phyloP scores from a whole-genome alignment of 345 rosid genomes.

The Mercurialis annua region DNA sequence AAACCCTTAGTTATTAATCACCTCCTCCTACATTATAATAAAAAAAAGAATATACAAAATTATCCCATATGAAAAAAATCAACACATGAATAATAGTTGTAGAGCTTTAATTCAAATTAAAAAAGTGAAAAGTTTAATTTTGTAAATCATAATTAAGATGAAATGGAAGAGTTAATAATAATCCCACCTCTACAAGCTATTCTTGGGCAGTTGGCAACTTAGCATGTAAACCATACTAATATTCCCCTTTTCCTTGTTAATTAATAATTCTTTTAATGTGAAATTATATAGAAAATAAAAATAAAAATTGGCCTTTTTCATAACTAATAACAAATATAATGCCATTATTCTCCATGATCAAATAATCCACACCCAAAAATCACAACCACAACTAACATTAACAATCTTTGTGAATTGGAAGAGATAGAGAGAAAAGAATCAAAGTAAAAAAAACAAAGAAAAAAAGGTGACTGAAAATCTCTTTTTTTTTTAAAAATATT shows the following conservation, averaged over 20 bases:
- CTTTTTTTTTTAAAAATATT: neutral
- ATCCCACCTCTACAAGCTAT: slow-evolving; percentile 37
- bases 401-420: neutral
- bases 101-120: no score
- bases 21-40: no score
- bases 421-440: neutral
- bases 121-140: neutral
- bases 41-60: no score
- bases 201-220: slow-evolving; percentile 34
- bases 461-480: slow-evolving; percentile 20
- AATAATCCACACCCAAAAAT: neutral
- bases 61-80: no score
- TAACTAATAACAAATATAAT: neutral
- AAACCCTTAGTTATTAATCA: no score
- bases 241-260: slow-evolving; percentile 4
- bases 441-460: no score
- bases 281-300: neutral
- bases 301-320: neutral
- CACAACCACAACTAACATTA: neutral
- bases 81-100: no score
- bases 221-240: slow-evolving; percentile 4
- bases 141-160: neutral
- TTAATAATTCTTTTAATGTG: neutral
- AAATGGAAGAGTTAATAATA: no score
- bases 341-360: neutral